phyloP scores from a whole-genome alignment of 495 filamentous ascomycete genomes.

The Penicillium manginii region DNA sequence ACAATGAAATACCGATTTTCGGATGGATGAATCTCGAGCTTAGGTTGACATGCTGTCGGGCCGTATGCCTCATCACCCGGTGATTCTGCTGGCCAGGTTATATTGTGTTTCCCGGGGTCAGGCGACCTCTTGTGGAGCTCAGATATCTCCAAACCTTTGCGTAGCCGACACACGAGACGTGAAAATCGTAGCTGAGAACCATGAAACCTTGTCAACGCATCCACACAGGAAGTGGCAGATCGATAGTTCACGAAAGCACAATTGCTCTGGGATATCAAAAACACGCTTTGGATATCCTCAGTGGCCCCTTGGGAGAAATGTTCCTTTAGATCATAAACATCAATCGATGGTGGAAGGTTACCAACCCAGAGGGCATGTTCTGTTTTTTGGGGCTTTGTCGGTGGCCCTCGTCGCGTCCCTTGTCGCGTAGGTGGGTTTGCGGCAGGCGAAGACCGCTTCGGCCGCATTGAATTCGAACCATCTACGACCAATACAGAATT shows the following conservation, averaged over 20 bases:
- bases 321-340: constrained; percentile 80
- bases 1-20: constrained; percentile 85
- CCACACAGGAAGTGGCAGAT: constrained; percentile 75
- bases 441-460: constrained; percentile 11
- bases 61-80: constrained; percentile 6
- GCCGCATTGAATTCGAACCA: constrained; percentile 42
- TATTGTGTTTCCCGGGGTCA: not conserved
- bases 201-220: constrained; percentile 83
- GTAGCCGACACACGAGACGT: constrained; percentile 83
- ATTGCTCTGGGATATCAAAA: constrained; percentile 95
- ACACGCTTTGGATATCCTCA: constrained; percentile 82
- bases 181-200: constrained; percentile 88
- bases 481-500: constrained; percentile 37
- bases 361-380: constrained; percentile 97
- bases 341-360: constrained; percentile 83
- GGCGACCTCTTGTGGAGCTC: constrained; percentile 29
- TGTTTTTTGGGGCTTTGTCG: constrained; percentile 88
- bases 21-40: constrained; percentile 20
- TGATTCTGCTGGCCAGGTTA: not conserved
- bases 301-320: constrained; percentile 85
- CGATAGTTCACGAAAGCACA: constrained; percentile 98
- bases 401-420: constrained; percentile 77
- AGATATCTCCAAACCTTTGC: constrained; percentile 55
- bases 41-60: no score
- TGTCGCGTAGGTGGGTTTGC: no score